These are phyloP conservation scores for Fusarium sp. DNA, from an alignment of 2,329 filamentous ascomycete genomes.

Conservation along the genomic window DNA sequence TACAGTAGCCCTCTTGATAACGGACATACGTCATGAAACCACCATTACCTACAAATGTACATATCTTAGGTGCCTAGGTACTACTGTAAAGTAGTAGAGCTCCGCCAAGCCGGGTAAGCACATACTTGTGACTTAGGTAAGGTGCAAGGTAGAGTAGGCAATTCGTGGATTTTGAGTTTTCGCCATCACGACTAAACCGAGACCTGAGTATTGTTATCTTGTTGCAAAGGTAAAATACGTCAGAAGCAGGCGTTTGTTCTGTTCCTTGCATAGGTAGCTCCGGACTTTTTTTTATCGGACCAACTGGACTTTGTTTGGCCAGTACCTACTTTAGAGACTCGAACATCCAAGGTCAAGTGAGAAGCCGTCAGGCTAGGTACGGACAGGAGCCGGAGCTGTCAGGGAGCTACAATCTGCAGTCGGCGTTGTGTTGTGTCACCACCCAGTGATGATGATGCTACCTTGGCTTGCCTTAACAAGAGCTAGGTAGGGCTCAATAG, in stretches of 20 bases:
- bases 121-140: constrained; percentile 9
- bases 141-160: not conserved
- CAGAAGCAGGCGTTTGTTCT: not conserved
- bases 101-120: constrained; percentile 15
- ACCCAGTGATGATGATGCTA: constrained; percentile 33
- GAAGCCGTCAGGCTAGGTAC: not conserved
- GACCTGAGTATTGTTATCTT: not conserved
- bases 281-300: not conserved
- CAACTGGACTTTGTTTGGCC: not conserved
- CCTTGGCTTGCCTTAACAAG: constrained; percentile 1
- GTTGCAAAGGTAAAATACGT: not conserved
- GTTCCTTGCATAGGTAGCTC: constrained; percentile 14
- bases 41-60: too few relatives aligned
- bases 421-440: constrained; percentile 23
- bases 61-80: too few relatives aligned
- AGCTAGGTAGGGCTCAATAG: constrained; percentile 24
- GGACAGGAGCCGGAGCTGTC: not conserved
- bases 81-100: too few relatives aligned
- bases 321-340: too few relatives aligned
- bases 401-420: not conserved
- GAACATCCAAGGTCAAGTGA: not conserved
- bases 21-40: constrained; percentile 24
- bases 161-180: constrained; percentile 1
- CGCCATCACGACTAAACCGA: not conserved
- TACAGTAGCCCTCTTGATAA: not conserved